Percentiles rank a stretch among this genome's conserved stretches.
Evolutionary conservation across 352 stramenopile species (phyloP).

Genomic region (Pythium insidiosum): DNA sequence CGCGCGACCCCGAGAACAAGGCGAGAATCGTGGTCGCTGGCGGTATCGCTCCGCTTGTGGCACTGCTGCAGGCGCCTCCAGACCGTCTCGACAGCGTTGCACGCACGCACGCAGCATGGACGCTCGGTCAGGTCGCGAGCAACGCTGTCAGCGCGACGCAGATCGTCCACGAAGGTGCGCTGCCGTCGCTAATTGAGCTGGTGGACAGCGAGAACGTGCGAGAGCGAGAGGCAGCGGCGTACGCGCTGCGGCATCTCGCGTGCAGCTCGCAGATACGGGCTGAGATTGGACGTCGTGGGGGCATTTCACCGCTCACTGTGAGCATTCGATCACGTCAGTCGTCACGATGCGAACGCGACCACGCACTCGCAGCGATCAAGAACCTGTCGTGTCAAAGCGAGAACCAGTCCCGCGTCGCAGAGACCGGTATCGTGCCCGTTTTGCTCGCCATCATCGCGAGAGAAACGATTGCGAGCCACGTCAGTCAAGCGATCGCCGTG

Average conservation of each 20-base stretch:
- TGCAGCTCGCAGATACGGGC: constrained; percentile 8
- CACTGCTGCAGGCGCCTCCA: constrained; percentile 4
- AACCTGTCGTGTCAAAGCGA: constrained; percentile 11
- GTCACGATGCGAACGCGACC: constrained; percentile 11
- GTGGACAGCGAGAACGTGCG: constrained; percentile 9
- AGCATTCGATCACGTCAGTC: constrained; percentile 5
- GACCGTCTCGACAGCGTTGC: constrained; percentile 1
- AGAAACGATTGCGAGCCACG: neutral
- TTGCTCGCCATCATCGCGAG: constrained; percentile 5
- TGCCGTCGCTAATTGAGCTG: constrained; percentile 5
- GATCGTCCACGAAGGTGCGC: constrained; percentile 11
- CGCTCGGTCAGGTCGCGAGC: constrained; percentile 11
- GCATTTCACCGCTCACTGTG: neutral
- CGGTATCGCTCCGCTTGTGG: constrained; percentile 8
- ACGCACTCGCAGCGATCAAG: constrained; percentile 13
- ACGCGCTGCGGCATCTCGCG: constrained; percentile 11
- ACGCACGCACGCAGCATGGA: constrained; percentile 15
- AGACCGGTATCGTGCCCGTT: constrained; percentile 2
- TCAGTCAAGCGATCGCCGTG: constrained; percentile 4
- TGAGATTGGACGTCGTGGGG: neutral
- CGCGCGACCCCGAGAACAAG: constrained; percentile 9
- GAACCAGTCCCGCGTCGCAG: constrained; percentile 6
- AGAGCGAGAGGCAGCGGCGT: constrained; percentile 10
- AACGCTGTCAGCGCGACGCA: constrained; percentile 14
- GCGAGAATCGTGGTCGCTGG: constrained; percentile 14